Conservation (phyloP, 352 stramenopile genomes). For the Blastocystis sp. region DNA sequence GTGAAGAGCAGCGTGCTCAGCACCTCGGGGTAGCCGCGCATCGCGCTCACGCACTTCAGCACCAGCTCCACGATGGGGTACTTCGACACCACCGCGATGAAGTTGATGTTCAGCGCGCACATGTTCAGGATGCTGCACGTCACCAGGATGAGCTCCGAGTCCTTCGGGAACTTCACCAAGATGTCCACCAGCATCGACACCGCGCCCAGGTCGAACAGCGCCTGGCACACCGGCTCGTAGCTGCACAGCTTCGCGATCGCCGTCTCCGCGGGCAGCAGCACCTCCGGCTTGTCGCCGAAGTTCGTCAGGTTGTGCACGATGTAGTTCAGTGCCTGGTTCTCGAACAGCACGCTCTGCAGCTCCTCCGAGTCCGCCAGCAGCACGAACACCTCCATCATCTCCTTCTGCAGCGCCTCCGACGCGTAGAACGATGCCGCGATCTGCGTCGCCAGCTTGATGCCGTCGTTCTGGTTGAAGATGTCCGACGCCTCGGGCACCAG, state of each 20-base stretch:
- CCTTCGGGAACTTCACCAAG: conserved; percentile 51
- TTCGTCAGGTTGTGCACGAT: conserved; percentile 41
- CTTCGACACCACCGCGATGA: conserved; percentile 31
- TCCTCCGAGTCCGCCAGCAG: conserved; percentile 29
- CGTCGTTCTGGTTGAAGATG: conserved; percentile 67
- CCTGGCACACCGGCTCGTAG: conserved; percentile 64
- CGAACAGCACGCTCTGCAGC: conserved; percentile 66
- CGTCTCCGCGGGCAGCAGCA: conserved; percentile 46
- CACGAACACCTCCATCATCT: conserved; percentile 65
- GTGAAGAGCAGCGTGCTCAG: conserved; percentile 48
- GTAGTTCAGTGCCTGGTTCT: conserved; percentile 71
- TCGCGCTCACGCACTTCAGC: conserved; percentile 30
- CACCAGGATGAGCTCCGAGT: conserved; percentile 45
- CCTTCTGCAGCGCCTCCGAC: conserved; percentile 38
- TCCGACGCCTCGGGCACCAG: conserved; percentile 50
- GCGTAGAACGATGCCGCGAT: conserved; percentile 59
- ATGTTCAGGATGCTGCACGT: conserved; percentile 60
- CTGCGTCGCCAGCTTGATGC: conserved; percentile 43
- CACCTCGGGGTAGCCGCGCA: conserved; percentile 34
- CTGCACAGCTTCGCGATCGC: conserved; percentile 39
- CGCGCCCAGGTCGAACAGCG: conserved; percentile 60
- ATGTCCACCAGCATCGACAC: conserved; percentile 55
- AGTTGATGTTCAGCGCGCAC: conserved; percentile 55
- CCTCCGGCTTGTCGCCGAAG: conserved; percentile 33
- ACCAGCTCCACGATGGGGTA: conserved; percentile 64